Base-by-base conservation (phyloP, 805 yeast species). In the Candida tallmaniae region DNA sequence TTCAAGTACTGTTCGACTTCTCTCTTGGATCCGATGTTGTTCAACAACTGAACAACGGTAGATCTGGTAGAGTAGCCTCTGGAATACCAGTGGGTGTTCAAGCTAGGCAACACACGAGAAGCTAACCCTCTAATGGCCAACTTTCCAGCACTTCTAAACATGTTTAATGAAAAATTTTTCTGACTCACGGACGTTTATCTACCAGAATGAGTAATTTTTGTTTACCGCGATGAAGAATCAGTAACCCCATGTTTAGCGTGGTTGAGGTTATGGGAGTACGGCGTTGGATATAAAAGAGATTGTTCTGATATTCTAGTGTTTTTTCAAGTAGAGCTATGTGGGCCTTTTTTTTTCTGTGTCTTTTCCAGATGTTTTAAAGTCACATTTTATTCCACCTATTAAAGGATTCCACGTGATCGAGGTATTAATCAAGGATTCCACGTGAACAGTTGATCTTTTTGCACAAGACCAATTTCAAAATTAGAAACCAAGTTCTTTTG, bases 1-100 rank as follows among this genome's bases (percentile, higher is more conserved):
- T 88, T 89, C 53, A 93, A 74, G 62, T 93, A 93, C 62, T 93
- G 99, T 60, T 93, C 98, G 28, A 93, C 98, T 64, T 93, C 99
- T 45, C 97, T 76, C 58, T 93, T 94, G 31, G 97, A 88, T 17
- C 97, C 97, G 47, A 93, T 93, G 61, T 89, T 93, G 69, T 90
- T 93, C 57, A 93, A 71, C 33, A 93, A 70, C 62, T 94, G 98
- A 41, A 93, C 85, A 19, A 93, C 97, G 0, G 98, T 93, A 14
- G 97, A 87, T 59, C 97, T 74, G 19, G 97, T 89, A 23, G 86
- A 80, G 50, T 54, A 52, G 26, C 26, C 26, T 10, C 9, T 11
- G 23, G 7, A 10, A 10, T 20, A 20, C 7, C 23, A 7, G 23
- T 20, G 7, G 23, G 10, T 20, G 7, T 20, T 20, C 23, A 20